Conservation (phyloP, 2,329 filamentous ascomycete genomes). For the Pseudocercospora cruenta region DNA sequence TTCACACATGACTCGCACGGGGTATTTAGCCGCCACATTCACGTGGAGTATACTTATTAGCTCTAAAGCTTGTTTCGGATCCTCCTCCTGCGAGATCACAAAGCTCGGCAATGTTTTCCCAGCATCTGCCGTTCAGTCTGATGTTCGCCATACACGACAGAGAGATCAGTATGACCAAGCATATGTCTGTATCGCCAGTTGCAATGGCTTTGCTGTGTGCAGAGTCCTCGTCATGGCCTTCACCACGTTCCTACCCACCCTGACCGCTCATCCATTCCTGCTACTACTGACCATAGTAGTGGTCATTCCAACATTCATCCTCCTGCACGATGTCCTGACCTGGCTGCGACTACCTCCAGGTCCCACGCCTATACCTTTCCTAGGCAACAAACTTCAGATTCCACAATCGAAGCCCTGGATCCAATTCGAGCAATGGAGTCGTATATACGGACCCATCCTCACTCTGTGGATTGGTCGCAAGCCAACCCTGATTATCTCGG, state of each 20-base stretch:
- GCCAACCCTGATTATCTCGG: constrained; percentile 51
- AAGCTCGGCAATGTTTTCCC: constrained; percentile 11
- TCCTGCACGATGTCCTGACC: constrained; percentile 39
- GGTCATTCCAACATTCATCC: constrained; percentile 25
- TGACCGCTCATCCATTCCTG: constrained; percentile 29
- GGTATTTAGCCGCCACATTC: neutral
- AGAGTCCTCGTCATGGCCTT: constrained; percentile 11
- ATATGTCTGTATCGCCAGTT: neutral
- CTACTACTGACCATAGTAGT: constrained; percentile 28
- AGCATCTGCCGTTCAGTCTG: neutral
- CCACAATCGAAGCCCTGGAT: constrained; percentile 42
- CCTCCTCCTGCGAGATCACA: neutral
- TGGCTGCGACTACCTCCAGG: constrained; percentile 52
- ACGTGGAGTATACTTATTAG: neutral
- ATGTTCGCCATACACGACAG: neutral
- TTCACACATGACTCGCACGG: neutral
- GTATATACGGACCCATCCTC: constrained; percentile 52
- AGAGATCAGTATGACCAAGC: neutral
- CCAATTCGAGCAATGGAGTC: constrained; percentile 50
- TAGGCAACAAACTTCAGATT: constrained; percentile 47
- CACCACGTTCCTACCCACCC: neutral
- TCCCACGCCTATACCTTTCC: constrained; percentile 51
- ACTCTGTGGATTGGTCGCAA: constrained; percentile 54
- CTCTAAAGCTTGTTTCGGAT: neutral
- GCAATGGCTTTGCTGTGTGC: neutral